Base-by-base conservation (phyloP, 2,329 filamentous ascomycete species). In the Emydomyces testavorans region DNA sequence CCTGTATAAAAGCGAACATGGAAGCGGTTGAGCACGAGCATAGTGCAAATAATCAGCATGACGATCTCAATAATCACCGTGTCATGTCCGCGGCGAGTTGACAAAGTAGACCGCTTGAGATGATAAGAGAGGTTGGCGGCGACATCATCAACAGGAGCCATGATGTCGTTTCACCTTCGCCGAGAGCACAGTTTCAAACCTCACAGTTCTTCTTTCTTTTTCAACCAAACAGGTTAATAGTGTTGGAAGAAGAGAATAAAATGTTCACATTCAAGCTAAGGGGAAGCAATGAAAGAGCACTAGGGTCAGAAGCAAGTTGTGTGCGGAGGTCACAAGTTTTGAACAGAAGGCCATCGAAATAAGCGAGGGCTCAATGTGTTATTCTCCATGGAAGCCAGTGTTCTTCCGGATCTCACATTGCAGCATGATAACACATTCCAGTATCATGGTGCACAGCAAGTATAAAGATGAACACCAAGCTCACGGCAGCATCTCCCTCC, bases 1-100 rank as follows among this genome's bases (percentile, higher is more conserved):
- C 56, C 46, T 28, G 57, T 48, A 13, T 48, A 51, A 18, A 54
- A 24, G 10, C 58, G 58, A 46, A 57, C 58, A 46, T 52, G 54
- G 11, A 60, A 31, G 11, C 60, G 55, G 32, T 59, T 60, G 13
- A 38, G 26, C 7, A 61, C 60, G 15, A 62, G 51, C 21, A 55
- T 29, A 15, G 52, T 40, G 3, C 56, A 55, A 26, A 59, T 24
- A 15, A 50, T 39, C n/a, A 54, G 55, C 44, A 58, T 54, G 20
- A 58, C 48, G 36, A 62, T 50, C 1, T 58, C 54, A 21, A 56
- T 52, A 18, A 59, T 46, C 7, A 57, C 54, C 7, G 61, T 49
- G 39, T 54, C 48, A 36, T 48, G 44, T 8, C 53, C 57, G 2
- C 55, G 52, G n/a, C 52, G 56, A 13, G 51, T 46, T 24, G 59